Evolutionary conservation across 2,329 filamentous ascomycete species (phyloP).

Genomic region (Tympanopsis confertula): DNA sequence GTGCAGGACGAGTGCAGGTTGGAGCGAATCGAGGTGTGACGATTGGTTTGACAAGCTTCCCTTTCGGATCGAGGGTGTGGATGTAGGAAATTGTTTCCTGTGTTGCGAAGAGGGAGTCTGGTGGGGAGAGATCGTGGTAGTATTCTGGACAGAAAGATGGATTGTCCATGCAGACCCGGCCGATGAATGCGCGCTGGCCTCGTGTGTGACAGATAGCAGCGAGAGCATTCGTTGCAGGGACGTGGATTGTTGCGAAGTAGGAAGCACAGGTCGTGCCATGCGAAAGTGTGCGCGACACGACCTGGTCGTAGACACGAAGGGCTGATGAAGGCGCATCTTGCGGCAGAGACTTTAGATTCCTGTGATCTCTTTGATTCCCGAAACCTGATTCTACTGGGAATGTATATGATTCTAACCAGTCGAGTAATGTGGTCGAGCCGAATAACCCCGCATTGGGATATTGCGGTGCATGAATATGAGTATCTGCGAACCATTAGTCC

Average conservation of each 20-base stretch:
- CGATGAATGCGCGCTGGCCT: conserved; percentile 1
- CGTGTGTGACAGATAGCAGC: not conserved
- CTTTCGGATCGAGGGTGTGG: not conserved
- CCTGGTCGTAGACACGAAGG: not conserved
- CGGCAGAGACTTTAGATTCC: not conserved
- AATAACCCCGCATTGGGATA: conserved; percentile 1
- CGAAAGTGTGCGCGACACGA: not conserved
- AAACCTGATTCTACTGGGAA: not conserved
- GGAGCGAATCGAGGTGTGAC: conserved; percentile 1
- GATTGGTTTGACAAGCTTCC: conserved; percentile 1
- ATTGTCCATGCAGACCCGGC: conserved; percentile 2
- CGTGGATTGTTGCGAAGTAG: conserved; percentile 3
- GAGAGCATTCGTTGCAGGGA: conserved; percentile 1
- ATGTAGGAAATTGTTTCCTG: not conserved
- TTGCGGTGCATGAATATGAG: conserved; percentile 2
- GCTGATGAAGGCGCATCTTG: not conserved
- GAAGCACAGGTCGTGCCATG: conserved; percentile 1
- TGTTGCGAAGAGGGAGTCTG: not conserved
- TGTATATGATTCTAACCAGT: conserved; percentile 1
- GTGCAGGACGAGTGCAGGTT: not conserved
- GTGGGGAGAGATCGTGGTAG: not conserved
- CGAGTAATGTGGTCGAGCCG: not conserved
- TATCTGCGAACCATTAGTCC: not conserved
- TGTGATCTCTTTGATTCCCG: not conserved
- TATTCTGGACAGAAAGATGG: not conserved